Evolutionary conservation across 1,139 yeast genomes (phyloP).

Genomic region (Suzukiozyma palmioleophila): DNA sequence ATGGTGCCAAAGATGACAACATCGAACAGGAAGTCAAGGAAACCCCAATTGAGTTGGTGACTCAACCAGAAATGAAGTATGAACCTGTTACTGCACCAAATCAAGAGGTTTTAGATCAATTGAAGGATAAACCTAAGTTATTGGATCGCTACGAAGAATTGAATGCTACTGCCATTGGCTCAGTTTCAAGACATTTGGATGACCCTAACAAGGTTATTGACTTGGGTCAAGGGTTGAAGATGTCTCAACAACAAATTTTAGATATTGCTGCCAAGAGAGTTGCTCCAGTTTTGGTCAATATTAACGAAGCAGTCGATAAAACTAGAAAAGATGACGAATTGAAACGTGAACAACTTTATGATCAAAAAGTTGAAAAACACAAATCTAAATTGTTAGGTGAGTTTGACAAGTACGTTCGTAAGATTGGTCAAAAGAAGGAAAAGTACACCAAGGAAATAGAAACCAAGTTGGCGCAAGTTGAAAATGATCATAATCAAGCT

Average conservation of each 20-base stretch:
- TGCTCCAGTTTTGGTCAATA: slow-evolving; percentile 49
- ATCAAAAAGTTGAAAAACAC: slow-evolving; percentile 36
- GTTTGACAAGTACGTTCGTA: slow-evolving; percentile 37
- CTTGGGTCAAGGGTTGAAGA: slow-evolving; percentile 51
- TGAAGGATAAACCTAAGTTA: slow-evolving; percentile 47
- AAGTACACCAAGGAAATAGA: slow-evolving; percentile 40
- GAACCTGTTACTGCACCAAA: slow-evolving; percentile 32
- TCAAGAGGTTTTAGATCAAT: slow-evolving; percentile 37
- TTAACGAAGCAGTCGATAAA: slow-evolving; percentile 48
- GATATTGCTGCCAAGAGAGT: slow-evolving; percentile 55
- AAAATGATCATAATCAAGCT: slow-evolving; percentile 20
- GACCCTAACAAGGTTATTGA: slow-evolving; percentile 50
- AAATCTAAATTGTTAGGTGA: slow-evolving; percentile 40
- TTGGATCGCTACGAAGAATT: slow-evolving; percentile 46
- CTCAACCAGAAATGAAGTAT: slow-evolving; percentile 30
- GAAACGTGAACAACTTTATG: slow-evolving; percentile 38
- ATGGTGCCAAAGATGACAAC: slow-evolving; percentile 17
- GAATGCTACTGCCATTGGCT: slow-evolving; percentile 44
- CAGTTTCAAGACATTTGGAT: slow-evolving; percentile 41
- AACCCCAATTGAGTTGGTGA: slow-evolving; percentile 29
- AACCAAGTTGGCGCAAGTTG: slow-evolving; percentile 29
- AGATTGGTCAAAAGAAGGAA: slow-evolving; percentile 37
- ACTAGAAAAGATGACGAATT: slow-evolving; percentile 46
- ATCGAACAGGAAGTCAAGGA: slow-evolving; percentile 23
- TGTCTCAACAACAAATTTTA: slow-evolving; percentile 53